Evolutionary conservation across 768 basidiomycete species (phyloP), one percentile per base, ranked within the genome.

Genomic region (Leccinum ochraceum): DNA sequence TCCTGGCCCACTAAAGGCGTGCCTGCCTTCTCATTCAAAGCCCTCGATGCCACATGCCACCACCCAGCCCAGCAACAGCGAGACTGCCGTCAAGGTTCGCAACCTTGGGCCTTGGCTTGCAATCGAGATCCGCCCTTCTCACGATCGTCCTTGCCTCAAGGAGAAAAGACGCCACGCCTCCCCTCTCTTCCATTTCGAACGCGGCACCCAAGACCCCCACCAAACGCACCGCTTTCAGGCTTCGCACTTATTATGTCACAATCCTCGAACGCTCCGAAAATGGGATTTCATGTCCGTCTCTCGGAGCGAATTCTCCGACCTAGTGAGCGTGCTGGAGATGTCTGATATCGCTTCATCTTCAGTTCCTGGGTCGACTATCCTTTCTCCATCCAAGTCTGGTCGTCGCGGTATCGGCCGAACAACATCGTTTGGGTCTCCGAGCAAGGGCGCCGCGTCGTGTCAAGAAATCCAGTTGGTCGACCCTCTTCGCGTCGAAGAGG

Each of bases 241-340:
- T 73, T 3, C 67, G 80, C 6, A 67, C 80, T 0, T 91, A 86
- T 71, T 93, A 94, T 66, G 70, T 75, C 39, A 68, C 78, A 3
- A 74, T 90, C 53, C 81, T 94, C 9, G 77, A 78, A 16, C 82
- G 88, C 36, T 77, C 80, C 11, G 83, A 83, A 22, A 77, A 75
- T 16, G 81, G 80, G 70, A 83, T 5, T 28, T 26, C 26, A 91
- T 62, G 75, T 81, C 88, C 3, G 89, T 88, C 2, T 89, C 87
- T 10, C 80, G 89, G 9, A 89, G 83, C 69, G 91, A 93, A 66
- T 92, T 94, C 63, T 77, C 80, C 0, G 92, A 94, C 64, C 78
- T 94, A 3, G 67, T 89, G 1, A 81, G 83, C 26, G 76, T 93
- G 53, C 75, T 94, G 39, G 92, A 94, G 74, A 89, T 88, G 4